Evolutionary conservation across 1,284 basidiomycete species (phyloP).

Genomic region (Moniliella sp.): DNA sequence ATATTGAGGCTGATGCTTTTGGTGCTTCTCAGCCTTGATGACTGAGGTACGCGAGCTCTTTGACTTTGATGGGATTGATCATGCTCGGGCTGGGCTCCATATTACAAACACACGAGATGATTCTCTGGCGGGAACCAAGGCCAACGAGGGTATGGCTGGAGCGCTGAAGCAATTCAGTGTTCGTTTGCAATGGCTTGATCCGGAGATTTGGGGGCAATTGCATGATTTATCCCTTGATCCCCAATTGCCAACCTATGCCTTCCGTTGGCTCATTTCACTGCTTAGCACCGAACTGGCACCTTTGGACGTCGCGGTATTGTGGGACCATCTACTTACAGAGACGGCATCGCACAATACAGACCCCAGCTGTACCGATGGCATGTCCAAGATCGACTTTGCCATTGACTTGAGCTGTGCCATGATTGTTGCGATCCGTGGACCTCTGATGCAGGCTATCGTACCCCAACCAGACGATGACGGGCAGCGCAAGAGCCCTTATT

Average conservation of each 20-base stretch:
- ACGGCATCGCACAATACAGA: conserved; percentile 4
- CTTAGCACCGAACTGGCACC: conserved; percentile 22
- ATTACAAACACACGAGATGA: background rate
- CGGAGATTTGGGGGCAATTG: conserved; percentile 13
- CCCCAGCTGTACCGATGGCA: conserved; percentile 1
- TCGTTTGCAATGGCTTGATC: conserved; percentile 17
- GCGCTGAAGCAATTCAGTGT: conserved; percentile 16
- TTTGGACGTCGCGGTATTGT: conserved; percentile 16
- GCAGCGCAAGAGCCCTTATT: background rate
- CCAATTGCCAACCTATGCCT: conserved; percentile 23
- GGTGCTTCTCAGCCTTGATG: conserved; percentile 27
- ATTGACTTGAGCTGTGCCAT: conserved; percentile 26
- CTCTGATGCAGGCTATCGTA: conserved; percentile 1
- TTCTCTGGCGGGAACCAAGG: background rate
- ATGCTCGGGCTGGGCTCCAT: conserved; percentile 5
- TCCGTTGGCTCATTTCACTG: conserved; percentile 26
- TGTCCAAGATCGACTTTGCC: conserved; percentile 24
- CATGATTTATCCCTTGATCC: conserved; percentile 15
- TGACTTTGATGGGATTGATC: conserved; percentile 22
- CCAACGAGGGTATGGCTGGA: conserved; percentile 12
- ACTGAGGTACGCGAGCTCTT: conserved; percentile 27
- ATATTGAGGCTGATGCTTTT: conserved; percentile 28
- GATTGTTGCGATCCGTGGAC: conserved; percentile 10
- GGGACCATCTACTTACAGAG: conserved; percentile 26
- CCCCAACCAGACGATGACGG: conserved; percentile 2